These are phyloP conservation scores for Termitomyces sp. DNA, from an alignment of 768 basidiomycete genomes.

Conservation along the genomic window DNA sequence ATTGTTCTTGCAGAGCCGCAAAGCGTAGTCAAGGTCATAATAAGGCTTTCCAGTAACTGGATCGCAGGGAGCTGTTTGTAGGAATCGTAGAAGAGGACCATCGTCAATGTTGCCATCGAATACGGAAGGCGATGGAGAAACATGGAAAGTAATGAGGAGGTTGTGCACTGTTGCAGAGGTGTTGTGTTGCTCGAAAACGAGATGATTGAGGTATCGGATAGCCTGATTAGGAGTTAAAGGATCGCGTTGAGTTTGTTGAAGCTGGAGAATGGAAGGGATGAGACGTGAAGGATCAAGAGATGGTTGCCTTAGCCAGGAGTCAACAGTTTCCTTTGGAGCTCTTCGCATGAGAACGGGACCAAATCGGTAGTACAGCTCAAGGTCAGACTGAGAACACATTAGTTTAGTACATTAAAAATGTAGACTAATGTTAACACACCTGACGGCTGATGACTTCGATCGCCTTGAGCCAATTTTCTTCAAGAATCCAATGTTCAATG, in stretches of 20 bases:
- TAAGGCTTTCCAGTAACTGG: slow-evolving; percentile 84
- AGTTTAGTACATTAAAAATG: slow-evolving; percentile 1
- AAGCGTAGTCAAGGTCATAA: slow-evolving; percentile 95
- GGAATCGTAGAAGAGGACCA: slow-evolving; percentile 76
- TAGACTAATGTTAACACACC: slow-evolving; percentile 39
- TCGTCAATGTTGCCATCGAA: slow-evolving; percentile 52
- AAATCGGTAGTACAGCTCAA: slow-evolving; percentile 92
- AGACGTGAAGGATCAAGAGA: slow-evolving; percentile 79
- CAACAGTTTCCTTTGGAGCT: slow-evolving; percentile 85
- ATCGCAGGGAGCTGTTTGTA: slow-evolving; percentile 77
- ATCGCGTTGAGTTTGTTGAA: slow-evolving; percentile 71
- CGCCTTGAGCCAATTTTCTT: slow-evolving; percentile 90
- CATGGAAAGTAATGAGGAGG: slow-evolving; percentile 85
- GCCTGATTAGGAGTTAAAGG: slow-evolving; percentile 80
- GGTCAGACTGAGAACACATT: slow-evolving; percentile 51
- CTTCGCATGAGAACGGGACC: slow-evolving; percentile 84
- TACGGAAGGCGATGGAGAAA: slow-evolving; percentile 43
- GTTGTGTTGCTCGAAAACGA: slow-evolving; percentile 77
- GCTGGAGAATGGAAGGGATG: slow-evolving; percentile 83
- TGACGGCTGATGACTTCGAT: slow-evolving; percentile 89
- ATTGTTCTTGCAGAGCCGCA: slow-evolving; percentile 85
- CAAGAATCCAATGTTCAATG: slow-evolving; percentile 87
- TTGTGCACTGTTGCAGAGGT: slow-evolving; percentile 91
- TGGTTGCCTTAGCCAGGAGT: slow-evolving; percentile 86
- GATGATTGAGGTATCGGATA: slow-evolving; percentile 82